Percentiles rank a stretch among this genome's conserved stretches.
Evolutionary conservation across 257 asterid species (phyloP).

Genomic region (Scutellaria minor): DNA sequence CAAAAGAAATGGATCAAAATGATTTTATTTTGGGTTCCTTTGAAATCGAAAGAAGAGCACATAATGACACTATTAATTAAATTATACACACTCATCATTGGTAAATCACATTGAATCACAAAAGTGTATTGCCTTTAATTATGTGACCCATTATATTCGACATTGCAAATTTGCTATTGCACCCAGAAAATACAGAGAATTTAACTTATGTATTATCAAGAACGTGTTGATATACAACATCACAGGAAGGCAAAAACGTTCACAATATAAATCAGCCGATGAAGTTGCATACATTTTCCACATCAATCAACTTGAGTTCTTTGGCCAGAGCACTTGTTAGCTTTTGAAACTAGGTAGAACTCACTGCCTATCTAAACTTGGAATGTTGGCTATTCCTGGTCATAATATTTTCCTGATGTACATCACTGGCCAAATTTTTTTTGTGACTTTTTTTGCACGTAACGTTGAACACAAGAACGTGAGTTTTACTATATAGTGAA

Average conservation of each 20-base stretch:
- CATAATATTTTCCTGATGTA: background rate
- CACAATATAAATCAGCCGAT: background rate
- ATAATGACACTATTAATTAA: slow-evolving; percentile 1
- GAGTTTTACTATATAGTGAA: slow-evolving; percentile 7
- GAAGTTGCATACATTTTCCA: slow-evolving; percentile 8
- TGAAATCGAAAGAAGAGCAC: background rate
- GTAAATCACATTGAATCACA: background rate
- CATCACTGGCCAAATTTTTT: background rate
- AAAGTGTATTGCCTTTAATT: slow-evolving; percentile 6
- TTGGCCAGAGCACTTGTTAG: background rate
- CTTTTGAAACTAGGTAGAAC: slow-evolving; percentile 5
- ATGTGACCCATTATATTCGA: background rate
- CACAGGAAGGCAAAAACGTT: slow-evolving; percentile 8
- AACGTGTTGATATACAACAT: background rate
- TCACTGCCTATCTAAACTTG: background rate
- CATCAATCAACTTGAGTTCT: background rate
- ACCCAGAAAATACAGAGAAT: background rate
- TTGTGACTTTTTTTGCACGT: background rate
- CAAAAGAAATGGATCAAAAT: background rate
- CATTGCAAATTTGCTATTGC: background rate
- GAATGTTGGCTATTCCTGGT: slow-evolving; percentile 7
- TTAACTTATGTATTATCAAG: slow-evolving; percentile 1
- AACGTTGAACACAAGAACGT: background rate
- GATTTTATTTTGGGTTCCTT: slow-evolving; percentile 15
- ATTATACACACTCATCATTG: slow-evolving; percentile 12